phyloP scores from a whole-genome alignment of 306 rosid genomes.

The Fragaria nilgerrensis region DNA sequence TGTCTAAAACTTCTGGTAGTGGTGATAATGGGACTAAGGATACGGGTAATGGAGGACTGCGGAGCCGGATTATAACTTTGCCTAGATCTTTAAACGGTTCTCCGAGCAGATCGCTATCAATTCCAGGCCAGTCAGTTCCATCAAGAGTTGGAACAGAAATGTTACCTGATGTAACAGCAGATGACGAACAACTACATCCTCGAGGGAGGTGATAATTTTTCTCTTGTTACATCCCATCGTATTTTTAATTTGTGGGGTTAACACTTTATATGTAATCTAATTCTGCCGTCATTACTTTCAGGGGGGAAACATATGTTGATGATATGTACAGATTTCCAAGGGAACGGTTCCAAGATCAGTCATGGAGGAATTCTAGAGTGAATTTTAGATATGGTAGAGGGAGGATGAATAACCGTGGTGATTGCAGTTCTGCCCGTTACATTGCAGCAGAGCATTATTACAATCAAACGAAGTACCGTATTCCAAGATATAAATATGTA shows the following conservation, averaged over 20 bases:
- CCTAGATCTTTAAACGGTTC: constrained; percentile 53
- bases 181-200: constrained; percentile 44
- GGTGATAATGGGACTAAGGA: constrained; percentile 55
- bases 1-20: constrained; percentile 39
- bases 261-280: constrained; percentile 16
- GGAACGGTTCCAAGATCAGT: constrained; percentile 65
- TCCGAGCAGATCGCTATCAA: constrained; percentile 56
- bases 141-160: constrained; percentile 56
- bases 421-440: constrained; percentile 64
- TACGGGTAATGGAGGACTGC: constrained; percentile 42
- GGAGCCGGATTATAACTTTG: constrained; percentile 67
- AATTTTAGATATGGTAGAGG: constrained; percentile 75
- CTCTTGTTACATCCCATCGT: neutral
- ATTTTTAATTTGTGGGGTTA: neutral
- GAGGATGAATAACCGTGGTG: constrained; percentile 47
- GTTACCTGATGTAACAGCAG: constrained; percentile 40
- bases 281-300: constrained; percentile 33
- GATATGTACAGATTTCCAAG: constrained; percentile 52
- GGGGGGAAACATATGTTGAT: constrained; percentile 62
- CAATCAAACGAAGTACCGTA: constrained; percentile 59
- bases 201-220: constrained; percentile 70
- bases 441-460: constrained; percentile 56
- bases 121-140: constrained; percentile 43
- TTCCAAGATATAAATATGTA: constrained; percentile 62
- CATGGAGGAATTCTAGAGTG: constrained; percentile 59